Evolutionary conservation across 257 asterid genomes (phyloP).

Genomic region (Penstemon barbatus): DNA sequence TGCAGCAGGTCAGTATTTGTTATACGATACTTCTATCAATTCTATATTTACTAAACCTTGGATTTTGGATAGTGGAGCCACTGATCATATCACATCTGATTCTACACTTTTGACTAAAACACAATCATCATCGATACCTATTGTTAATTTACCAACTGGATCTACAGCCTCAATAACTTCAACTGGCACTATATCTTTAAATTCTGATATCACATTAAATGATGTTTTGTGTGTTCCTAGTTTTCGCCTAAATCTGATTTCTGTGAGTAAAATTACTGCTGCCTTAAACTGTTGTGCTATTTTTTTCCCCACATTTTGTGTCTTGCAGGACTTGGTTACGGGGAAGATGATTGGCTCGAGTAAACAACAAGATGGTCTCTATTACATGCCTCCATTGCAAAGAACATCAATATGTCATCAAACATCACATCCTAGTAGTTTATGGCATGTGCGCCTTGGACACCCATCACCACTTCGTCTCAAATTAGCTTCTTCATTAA

Average conservation of each 20-base stretch:
- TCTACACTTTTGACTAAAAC: neutral
- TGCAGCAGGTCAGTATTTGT: neutral
- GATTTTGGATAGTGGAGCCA: constrained; percentile 17
- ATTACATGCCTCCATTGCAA: neutral
- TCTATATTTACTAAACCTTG: neutral
- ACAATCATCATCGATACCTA: neutral
- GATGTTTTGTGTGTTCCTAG: constrained; percentile 6
- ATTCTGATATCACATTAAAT: neutral
- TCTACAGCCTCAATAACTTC: neutral
- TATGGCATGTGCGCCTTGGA: constrained; percentile 1
- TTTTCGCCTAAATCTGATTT: neutral
- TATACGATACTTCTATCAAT: neutral
- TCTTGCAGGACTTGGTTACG: constrained; percentile 19
- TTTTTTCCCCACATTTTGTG: constrained; percentile 9
- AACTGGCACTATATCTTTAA: neutral
- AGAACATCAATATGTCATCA: too few relatives aligned
- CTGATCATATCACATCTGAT: constrained; percentile 8
- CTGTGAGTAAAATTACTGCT: constrained; percentile 4
- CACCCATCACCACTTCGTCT: neutral
- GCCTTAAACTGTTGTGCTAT: neutral
- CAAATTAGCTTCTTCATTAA: neutral
- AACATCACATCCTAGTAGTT: neutral
- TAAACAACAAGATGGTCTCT: neutral
- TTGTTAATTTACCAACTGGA: neutral
- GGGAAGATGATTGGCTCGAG: constrained; percentile 21